A percentile compares a stretch with the other conserved stretches of the same genome.
Evolutionary conservation across 2,329 filamentous ascomycete genomes (phyloP).

Genomic region (Stachybotrys chlorohalonatus): DNA sequence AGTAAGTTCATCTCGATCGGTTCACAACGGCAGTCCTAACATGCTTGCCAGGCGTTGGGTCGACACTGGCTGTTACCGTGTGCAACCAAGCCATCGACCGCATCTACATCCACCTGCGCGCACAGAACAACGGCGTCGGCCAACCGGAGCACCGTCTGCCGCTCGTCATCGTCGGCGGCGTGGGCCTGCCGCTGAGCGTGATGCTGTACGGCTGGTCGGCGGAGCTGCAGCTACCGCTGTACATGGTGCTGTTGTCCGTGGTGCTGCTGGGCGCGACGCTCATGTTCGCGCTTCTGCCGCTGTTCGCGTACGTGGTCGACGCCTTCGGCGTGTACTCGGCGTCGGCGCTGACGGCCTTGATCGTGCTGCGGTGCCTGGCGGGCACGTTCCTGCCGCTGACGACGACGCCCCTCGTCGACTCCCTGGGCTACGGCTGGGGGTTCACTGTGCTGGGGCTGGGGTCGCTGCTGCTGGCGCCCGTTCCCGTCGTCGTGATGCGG

Average conservation of each 20-base stretch:
- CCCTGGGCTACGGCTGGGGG: slow-evolving; percentile 42
- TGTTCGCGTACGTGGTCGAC: slow-evolving; percentile 48
- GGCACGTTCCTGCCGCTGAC: slow-evolving; percentile 48
- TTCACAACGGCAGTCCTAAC: not conserved
- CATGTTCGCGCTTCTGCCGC: slow-evolving; percentile 36
- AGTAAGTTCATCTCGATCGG: not conserved
- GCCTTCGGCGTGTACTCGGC: slow-evolving; percentile 47
- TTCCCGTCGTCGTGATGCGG: slow-evolving; percentile 39
- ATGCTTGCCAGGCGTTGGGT: slow-evolving; percentile 32
- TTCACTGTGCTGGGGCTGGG: slow-evolving; percentile 34
- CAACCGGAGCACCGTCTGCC: slow-evolving; percentile 47
- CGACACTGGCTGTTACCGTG: slow-evolving; percentile 33
- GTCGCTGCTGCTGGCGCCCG: slow-evolving; percentile 34
- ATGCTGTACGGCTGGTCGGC: slow-evolving; percentile 42
- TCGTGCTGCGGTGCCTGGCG: slow-evolving; percentile 45
- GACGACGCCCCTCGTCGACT: slow-evolving; percentile 34
- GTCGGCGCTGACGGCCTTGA: slow-evolving; percentile 46
- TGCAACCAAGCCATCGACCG: slow-evolving; percentile 43
- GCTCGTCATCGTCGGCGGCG: slow-evolving; percentile 34
- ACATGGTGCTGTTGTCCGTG: slow-evolving; percentile 32
- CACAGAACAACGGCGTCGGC: slow-evolving; percentile 27
- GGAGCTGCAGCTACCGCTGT: slow-evolving; percentile 30
- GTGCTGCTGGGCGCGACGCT: slow-evolving; percentile 35
- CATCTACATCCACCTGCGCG: slow-evolving; percentile 40
- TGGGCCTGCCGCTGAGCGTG: slow-evolving; percentile 35